A percentile compares a stretch with the other conserved stretches of the same genome.
phyloP scores from a whole-genome alignment of 2,329 filamentous ascomycete genomes.

The Bipolaris gigantea region DNA sequence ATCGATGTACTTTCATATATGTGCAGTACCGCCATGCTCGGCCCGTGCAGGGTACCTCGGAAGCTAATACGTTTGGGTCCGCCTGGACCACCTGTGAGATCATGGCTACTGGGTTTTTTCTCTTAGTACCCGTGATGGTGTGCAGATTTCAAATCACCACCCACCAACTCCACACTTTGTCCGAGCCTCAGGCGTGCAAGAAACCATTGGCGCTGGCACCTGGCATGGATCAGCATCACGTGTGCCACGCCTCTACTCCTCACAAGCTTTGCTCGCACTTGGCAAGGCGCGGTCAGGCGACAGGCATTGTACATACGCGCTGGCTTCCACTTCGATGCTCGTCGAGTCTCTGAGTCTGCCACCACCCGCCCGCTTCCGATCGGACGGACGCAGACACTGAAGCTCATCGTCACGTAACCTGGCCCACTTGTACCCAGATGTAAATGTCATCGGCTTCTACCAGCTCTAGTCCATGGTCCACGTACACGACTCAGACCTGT shows the following conservation, averaged over 20 bases:
- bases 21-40: background rate
- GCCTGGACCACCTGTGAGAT: constrained; percentile 1
- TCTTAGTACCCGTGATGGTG: background rate
- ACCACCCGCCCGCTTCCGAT: constrained; percentile 27
- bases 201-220: constrained; percentile 15
- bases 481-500: background rate
- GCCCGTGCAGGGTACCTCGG: background rate
- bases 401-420: constrained; percentile 5
- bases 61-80: background rate
- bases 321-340: constrained; percentile 6
- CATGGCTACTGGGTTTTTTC: background rate
- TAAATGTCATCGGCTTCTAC: background rate
- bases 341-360: constrained; percentile 10
- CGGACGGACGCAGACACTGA: constrained; percentile 10
- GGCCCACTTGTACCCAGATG: constrained; percentile 1
- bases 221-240: constrained; percentile 20
- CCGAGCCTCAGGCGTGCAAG: constrained; percentile 18
- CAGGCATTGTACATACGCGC: constrained; percentile 13
- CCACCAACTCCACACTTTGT: constrained; percentile 18
- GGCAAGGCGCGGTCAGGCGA: constrained; percentile 16
- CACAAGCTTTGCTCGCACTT: constrained; percentile 25
- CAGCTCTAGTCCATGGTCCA: background rate
- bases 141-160: constrained; percentile 1
- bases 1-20: background rate
- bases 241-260: constrained; percentile 19